Evolutionary conservation across 140 eudicot genomes (phyloP), one percentile per base, ranked within the genome.

Genomic region (Flaveria floridana): DNA sequence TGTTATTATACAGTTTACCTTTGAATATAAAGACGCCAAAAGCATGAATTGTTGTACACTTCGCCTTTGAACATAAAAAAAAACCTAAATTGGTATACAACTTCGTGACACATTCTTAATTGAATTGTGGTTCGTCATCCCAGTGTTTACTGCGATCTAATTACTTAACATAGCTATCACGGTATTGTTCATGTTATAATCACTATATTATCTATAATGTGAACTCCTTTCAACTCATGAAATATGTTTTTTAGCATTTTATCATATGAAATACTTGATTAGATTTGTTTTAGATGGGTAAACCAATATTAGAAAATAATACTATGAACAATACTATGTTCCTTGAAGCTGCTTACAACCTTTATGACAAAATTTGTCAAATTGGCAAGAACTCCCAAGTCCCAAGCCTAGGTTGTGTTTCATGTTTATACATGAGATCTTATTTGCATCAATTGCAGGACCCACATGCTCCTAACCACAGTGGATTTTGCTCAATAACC

Each of bases 361-460:
- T 82, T 7, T 72, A 50, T 41, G 77, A 83, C 39, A 48, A 47
- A 53, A 41, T 68, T 50, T 28, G 20, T 90, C 86, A 86, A 90
- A 90, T 85, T 90, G 84, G 83, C 95, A 90, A 47, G 95, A 90
- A 53, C 83, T 78, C 63, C 97, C 95, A 5, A 88, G 72, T 78
- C 63, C 97, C 95, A 5, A 88, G 72, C 86, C 89, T 84, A 72
- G 59, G 85, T 46, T 73, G 79, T 77, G 84, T 71, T 71, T 85
- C 62, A 69, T 82, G 34, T 83, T 76, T 30, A 78, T 20, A 65
- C 79, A 78, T 23, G 76, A 84, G 55, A 81, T 55, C 51, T 85
- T 91, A 77, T 86, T 71, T 46, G 81, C 76, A 26, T 21, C 82
- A 46, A 91, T 75, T 4, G 86, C 79, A 13, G 90, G 90, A 56